These are phyloP conservation scores for Neurospora discreta DNA, from an alignment of 495 filamentous ascomycete species.

Conservation along the genomic window DNA sequence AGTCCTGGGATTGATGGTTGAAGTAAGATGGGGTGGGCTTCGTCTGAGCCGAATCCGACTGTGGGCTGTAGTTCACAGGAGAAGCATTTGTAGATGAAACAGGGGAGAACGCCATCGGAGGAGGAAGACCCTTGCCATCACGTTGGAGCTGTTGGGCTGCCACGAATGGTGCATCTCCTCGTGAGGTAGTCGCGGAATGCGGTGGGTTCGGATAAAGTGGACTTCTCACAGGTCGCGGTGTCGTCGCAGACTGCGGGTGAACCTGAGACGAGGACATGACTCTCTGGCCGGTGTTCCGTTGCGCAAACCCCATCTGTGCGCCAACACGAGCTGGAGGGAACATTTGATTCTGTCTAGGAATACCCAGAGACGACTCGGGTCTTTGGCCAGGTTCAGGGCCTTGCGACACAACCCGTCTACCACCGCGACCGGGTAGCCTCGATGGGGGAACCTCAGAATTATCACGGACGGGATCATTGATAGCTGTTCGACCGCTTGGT, in stretches of 20 bases:
- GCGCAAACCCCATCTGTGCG: constrained; percentile 14
- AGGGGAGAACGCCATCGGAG: constrained; percentile 1
- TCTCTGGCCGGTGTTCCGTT: constrained; percentile 17
- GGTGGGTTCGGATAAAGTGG: constrained; percentile 27
- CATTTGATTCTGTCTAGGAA: constrained; percentile 16
- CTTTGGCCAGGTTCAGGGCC: constrained; percentile 5
- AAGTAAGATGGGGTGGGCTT: constrained; percentile 26
- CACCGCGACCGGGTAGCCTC: constrained; percentile 35
- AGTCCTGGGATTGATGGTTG: constrained; percentile 23
- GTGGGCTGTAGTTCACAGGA: constrained; percentile 9
- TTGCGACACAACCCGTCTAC: constrained; percentile 21
- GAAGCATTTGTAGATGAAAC: constrained; percentile 7
- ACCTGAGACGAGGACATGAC: constrained; percentile 15
- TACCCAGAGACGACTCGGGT: constrained; percentile 4
- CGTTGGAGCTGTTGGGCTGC: constrained; percentile 18
- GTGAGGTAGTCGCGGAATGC: constrained; percentile 16
- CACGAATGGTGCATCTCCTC: constrained; percentile 15
- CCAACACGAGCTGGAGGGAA: constrained; percentile 22
- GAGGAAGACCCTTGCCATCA: constrained; percentile 3
- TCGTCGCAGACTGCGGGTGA: constrained; percentile 9
- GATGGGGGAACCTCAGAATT: constrained; percentile 29
- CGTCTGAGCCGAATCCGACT: constrained; percentile 22
- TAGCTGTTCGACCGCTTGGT: constrained; percentile 37
- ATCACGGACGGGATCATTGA: constrained; percentile 39
- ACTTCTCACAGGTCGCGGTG: constrained; percentile 6